These are phyloP conservation scores for Geotrichum reessii DNA, from an alignment of 1,139 yeast species.

Conservation along the genomic window DNA sequence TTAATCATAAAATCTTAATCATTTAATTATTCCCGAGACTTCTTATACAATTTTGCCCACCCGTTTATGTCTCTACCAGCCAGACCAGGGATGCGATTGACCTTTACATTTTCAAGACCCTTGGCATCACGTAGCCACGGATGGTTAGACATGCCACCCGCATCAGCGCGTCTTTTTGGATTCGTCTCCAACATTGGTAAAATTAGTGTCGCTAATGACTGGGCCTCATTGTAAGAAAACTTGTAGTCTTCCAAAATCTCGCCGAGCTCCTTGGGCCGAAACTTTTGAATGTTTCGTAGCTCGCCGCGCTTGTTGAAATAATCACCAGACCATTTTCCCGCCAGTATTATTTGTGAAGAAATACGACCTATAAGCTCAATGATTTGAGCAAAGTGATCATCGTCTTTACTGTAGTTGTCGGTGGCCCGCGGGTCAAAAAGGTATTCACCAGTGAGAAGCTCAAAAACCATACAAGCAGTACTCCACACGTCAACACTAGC, in stretches of 20 bases:
- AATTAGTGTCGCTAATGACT: slow-evolving; percentile 56
- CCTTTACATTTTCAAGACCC: slow-evolving; percentile 49
- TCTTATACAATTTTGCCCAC: slow-evolving; percentile 47
- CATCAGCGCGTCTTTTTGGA: slow-evolving; percentile 70
- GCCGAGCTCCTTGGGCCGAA: slow-evolving; percentile 63
- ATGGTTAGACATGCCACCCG: slow-evolving; percentile 74
- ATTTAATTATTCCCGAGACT: neutral
- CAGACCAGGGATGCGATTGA: slow-evolving; percentile 55
- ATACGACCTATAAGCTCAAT: slow-evolving; percentile 63
- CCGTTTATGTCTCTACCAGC: slow-evolving; percentile 73
- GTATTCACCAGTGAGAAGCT: slow-evolving; percentile 77
- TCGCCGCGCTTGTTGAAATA: slow-evolving; percentile 52
- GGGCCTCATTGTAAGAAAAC: slow-evolving; percentile 50
- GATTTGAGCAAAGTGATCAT: slow-evolving; percentile 82
- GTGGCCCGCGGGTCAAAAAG: slow-evolving; percentile 77
- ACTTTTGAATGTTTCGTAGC: slow-evolving; percentile 53
- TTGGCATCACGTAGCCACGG: slow-evolving; percentile 66
- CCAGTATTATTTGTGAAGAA: slow-evolving; percentile 48
- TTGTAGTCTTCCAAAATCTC: slow-evolving; percentile 68
- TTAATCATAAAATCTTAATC: neutral
- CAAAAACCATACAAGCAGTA: slow-evolving; percentile 73
- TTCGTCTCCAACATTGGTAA: slow-evolving; percentile 66
- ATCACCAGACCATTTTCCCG: slow-evolving; percentile 50
- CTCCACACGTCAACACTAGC: slow-evolving; percentile 83
- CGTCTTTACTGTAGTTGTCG: slow-evolving; percentile 59